Evolutionary conservation across 179 eudicot species (phyloP).

Genomic region (Dionaea muscipula): DNA sequence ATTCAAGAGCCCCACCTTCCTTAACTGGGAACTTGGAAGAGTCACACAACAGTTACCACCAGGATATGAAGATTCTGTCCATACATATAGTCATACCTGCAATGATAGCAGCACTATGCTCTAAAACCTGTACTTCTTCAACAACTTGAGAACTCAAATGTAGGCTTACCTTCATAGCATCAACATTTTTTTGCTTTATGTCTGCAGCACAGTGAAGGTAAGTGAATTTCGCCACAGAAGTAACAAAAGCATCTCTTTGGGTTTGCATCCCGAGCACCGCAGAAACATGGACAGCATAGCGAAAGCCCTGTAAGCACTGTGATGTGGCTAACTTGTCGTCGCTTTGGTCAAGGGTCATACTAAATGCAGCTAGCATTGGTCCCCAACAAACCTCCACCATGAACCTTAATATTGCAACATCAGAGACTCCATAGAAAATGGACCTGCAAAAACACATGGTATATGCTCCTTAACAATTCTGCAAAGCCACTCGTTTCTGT

Average conservation of each 20-base stretch:
- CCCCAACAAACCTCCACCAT: conserved; percentile 99
- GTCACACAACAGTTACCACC: no score
- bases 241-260: conserved; percentile 95
- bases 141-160: not conserved
- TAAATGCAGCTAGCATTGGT: conserved; percentile 97
- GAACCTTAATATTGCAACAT: conserved; percentile 83
- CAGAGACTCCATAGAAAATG: conserved; percentile 57
- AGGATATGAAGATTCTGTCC: no score
- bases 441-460: conserved; percentile 39
- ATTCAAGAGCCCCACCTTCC: no score
- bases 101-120: not conserved
- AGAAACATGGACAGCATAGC: conserved; percentile 88
- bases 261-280: conserved; percentile 94
- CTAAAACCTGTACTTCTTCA: not conserved
- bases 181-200: conserved; percentile 93
- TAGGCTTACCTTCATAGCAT: conserved; percentile 75
- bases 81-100: no score
- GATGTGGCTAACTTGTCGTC: conserved; percentile 81
- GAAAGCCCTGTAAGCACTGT: conserved; percentile 81
- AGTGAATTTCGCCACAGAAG: conserved; percentile 91
- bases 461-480: not conserved
- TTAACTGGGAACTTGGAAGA: no score
- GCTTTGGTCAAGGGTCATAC: conserved; percentile 95
- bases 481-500: not conserved
- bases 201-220: conserved; percentile 91